Evolutionary conservation across 176 grass and related monocot genomes (phyloP).

Genomic region (maize (Zea mays)): Zm-B73-REFERENCE-NAM-5.0 NC_050100.1:215261501-215262000

Average conservation of each 20-base stretch:
- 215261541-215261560: background rate
- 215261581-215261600: background rate
- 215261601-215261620: background rate
- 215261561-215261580: background rate
- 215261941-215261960: background rate
- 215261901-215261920: background rate
- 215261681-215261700: conserved; percentile 7
- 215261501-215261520: background rate
- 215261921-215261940: background rate
- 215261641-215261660: background rate
- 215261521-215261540: background rate
- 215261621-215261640: background rate
- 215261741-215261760: background rate
- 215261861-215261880: background rate
- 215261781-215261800: background rate
- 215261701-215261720: background rate
- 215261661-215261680: background rate
- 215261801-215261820: background rate
- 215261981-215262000: background rate
- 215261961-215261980: conserved; percentile 2
- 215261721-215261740: background rate
- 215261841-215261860: background rate
- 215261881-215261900: background rate
- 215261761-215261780: background rate
- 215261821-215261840: background rate